Base-by-base conservation (phyloP, 2,329 filamentous ascomycete genomes). In the Kalaharituber pfeilii region DNA sequence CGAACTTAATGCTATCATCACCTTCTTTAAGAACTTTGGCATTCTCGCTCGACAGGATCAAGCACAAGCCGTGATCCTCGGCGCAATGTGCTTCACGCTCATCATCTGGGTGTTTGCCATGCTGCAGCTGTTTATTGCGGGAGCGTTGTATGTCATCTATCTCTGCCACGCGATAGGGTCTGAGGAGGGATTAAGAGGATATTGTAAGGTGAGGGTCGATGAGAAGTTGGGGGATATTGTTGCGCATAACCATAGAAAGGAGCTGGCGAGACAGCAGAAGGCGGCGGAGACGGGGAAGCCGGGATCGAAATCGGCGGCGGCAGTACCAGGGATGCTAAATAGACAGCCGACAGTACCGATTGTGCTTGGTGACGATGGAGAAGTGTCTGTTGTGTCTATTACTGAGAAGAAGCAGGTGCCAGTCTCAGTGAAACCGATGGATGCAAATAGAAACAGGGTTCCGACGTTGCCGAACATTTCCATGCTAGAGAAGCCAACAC, bases 161-260 rank as follows among this genome's bases (percentile, higher is more conserved):
- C 75, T 98, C 5, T 94, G 84, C 77, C 84, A 91, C 68, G 91
- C 89, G 69, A 89, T 98, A 57, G 87, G 88, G 1, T 76, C 77
- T 30, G 73, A 79, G 9, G 87, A 95, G 64, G 81, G 84, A 6
- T 74, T 98, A 27, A 79, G 79, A 4, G 80, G 81, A 25, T 98
- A 94, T 70, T 96, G 91, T 67, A 82, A 85, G 58, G 82, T 87
- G 47, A 96, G 96, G 71, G 82, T 94, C 66, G 93, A 94, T 69
- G 81, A 79, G 63, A 76, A 87, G 61, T 74, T 98, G 61, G 83
- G 83, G 65, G 80, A 80, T 62, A 91, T 96, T 60, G 88, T 96
- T 3, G 80, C 80, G 53, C 77, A 74, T 63, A 95, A 91, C 70
- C 84, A 94, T 63, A 86, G 91, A 69, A 88, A 86, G 67, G 89